Conservation (phyloP, 306 rosid species). For the Vigna hirtella region DNA sequence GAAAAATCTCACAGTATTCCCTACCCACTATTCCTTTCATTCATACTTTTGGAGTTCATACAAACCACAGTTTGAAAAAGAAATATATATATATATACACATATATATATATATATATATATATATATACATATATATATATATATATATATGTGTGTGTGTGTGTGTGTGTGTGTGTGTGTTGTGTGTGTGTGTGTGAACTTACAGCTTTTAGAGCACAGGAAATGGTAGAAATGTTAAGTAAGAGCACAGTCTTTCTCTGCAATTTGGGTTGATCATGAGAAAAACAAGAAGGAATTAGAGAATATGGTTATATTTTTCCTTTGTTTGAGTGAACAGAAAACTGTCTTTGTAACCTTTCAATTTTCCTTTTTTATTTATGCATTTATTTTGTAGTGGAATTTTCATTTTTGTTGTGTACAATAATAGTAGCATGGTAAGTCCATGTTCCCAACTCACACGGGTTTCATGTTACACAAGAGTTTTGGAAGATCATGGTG, state of each 20-base stretch:
- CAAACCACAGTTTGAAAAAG: slow-evolving; percentile 3
- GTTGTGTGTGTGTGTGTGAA: not conserved
- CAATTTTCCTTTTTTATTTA: not conserved
- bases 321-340: not conserved
- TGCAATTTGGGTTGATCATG: not conserved
- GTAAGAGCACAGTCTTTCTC: not conserved
- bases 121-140: no score
- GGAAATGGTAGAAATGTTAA: not conserved
- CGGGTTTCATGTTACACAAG: no score
- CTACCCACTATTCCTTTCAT: not conserved
- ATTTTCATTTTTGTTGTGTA: not conserved
- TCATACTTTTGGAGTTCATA: not conserved
- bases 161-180: not conserved
- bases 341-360: not conserved
- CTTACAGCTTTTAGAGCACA: not conserved
- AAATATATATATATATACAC: not conserved
- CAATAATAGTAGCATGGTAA: no score
- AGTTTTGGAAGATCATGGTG: no score
- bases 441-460: no score
- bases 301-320: not conserved
- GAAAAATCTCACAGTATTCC: not conserved
- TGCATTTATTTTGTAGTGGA: not conserved
- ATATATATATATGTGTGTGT: no score
- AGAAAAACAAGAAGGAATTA: not conserved
- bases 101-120: no score